Percentiles rank a stretch among this genome's conserved stretches.
These are phyloP conservation scores for Hippophae rhamnoides DNA, from an alignment of 306 rosid species.

Conservation along the genomic window DNA sequence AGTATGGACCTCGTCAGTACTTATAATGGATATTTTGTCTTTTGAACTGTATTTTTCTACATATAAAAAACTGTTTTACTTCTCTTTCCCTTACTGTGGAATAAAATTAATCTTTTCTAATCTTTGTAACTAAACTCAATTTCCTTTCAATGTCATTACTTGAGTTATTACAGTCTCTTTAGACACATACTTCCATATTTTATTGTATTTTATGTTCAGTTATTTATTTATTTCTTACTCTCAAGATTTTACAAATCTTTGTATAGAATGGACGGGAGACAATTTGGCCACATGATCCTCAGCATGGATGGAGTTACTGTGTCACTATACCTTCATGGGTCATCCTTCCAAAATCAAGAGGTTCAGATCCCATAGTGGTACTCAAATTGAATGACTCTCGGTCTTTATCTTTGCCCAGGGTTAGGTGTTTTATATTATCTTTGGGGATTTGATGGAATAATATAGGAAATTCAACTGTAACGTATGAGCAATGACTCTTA, in stretches of 20 bases:
- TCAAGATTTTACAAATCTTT: conserved; percentile 13
- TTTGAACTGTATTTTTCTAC: too few relatives aligned
- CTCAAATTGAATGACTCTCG: conserved; percentile 28
- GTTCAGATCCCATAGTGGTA: conserved; percentile 88
- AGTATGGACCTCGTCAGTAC: too few relatives aligned
- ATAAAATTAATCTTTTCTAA: too few relatives aligned
- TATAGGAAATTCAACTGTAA: neutral
- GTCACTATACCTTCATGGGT: conserved; percentile 75
- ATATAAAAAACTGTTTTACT: too few relatives aligned
- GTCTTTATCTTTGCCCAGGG: conserved; percentile 30
- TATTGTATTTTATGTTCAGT: neutral
- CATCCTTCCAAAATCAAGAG: conserved; percentile 67
- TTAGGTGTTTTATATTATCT: conserved; percentile 25
- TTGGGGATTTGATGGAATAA: conserved; percentile 17
- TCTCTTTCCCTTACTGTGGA: too few relatives aligned
- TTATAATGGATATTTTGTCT: too few relatives aligned
- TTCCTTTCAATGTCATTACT: too few relatives aligned
- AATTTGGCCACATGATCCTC: conserved; percentile 85
- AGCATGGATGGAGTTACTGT: conserved; percentile 79
- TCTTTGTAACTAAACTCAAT: too few relatives aligned
- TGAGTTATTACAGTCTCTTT: neutral
- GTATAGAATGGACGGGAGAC: conserved; percentile 71
- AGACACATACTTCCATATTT: neutral
- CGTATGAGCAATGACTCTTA: neutral
- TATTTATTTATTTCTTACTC: conserved; percentile 6